phyloP scores from a whole-genome alignment of 768 basidiomycete genomes.

The Phylloporus scabripes region DNA sequence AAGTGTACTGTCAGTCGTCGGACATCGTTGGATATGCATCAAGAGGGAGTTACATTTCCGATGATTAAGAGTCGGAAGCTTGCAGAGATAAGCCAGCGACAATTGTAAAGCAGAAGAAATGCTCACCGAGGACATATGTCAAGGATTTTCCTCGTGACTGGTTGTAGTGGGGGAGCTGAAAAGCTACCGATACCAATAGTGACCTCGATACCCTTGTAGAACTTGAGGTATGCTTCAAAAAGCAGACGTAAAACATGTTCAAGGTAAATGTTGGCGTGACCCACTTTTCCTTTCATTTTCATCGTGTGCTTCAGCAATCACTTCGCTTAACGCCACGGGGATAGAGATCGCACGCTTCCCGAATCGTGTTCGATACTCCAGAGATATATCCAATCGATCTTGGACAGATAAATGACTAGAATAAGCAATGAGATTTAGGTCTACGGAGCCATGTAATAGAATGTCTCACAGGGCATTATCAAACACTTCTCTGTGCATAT shows the following conservation, averaged over 20 bases:
- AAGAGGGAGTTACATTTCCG: not conserved
- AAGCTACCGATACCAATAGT: not conserved
- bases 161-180: not conserved
- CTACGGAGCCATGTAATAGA: not conserved
- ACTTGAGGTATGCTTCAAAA: not conserved
- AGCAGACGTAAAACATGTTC: not conserved
- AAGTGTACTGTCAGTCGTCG: not conserved
- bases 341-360: not conserved
- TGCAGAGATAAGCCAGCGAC: not conserved
- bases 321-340: not conserved
- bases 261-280: not conserved
- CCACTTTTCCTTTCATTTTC: not conserved
- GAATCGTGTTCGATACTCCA: not conserved
- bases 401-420: not conserved
- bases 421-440: not conserved
- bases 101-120: not conserved
- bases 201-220: not conserved
- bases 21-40: not conserved
- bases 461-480: not conserved
- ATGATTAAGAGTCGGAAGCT: not conserved
- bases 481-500: not conserved
- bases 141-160: not conserved
- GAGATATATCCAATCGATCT: not conserved
- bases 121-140: conserved; percentile 1
- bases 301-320: not conserved